A percentile compares a stretch with the other conserved stretches of the same genome.
Conservation (phyloP, 1,284 basidiomycete genomes). For the Mrakiaceae sp. region DNA sequence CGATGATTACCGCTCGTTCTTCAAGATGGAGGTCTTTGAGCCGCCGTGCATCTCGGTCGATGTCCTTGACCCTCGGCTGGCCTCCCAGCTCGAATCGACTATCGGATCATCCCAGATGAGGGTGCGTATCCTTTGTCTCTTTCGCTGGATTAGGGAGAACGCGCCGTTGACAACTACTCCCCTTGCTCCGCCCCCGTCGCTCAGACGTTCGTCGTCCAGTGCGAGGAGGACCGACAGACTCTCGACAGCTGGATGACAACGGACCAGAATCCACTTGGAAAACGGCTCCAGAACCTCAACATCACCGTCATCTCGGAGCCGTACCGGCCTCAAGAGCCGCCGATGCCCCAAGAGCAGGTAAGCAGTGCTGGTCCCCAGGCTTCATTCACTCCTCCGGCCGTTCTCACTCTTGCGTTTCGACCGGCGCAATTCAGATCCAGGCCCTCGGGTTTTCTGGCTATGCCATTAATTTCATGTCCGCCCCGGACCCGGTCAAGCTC, state of each 20-base stretch:
- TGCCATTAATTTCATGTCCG: conserved; percentile 57
- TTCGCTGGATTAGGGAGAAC: not conserved
- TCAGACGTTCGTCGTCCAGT: conserved; percentile 81
- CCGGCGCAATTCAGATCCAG: conserved; percentile 42
- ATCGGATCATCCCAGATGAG: conserved; percentile 50
- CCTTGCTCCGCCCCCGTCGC: not conserved
- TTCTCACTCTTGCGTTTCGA: not conserved
- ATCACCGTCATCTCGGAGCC: conserved; percentile 25
- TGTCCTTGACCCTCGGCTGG: conserved; percentile 53
- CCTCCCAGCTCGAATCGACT: conserved; percentile 63
- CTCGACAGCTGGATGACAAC: conserved; percentile 21
- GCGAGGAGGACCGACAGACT: conserved; percentile 65
- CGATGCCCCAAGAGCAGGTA: conserved; percentile 21
- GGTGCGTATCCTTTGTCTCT: conserved; percentile 36
- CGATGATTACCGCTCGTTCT: conserved; percentile 43
- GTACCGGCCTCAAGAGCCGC: conserved; percentile 12
- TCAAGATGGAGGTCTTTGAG: conserved; percentile 73
- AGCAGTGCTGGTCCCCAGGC: not conserved
- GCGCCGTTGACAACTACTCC: not conserved
- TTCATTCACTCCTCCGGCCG: not conserved
- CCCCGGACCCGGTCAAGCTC: conserved; percentile 35
- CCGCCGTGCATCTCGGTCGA: conserved; percentile 64
- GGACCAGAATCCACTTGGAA: conserved; percentile 11
- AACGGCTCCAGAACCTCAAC: conserved; percentile 23
- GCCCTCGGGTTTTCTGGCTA: conserved; percentile 66